A percentile compares a stretch with the other conserved stretches of the same genome.
phyloP scores from a whole-genome alignment of 768 basidiomycete species.

The Tricholoma flavovirens region DNA sequence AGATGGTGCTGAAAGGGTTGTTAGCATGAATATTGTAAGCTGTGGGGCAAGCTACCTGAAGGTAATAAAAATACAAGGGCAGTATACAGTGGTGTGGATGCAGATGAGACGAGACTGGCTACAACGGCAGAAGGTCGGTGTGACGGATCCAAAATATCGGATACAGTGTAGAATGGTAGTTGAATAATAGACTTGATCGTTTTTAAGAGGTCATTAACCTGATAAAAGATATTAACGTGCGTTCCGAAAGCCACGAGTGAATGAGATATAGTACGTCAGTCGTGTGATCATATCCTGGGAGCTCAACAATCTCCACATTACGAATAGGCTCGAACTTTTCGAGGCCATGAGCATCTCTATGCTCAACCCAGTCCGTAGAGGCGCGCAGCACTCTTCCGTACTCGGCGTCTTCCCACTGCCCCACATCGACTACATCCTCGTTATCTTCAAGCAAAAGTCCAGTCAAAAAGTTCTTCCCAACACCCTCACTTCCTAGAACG shows the following conservation, averaged over 20 bases:
- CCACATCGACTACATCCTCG: slow-evolving; percentile 61
- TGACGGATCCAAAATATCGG: slow-evolving; percentile 48
- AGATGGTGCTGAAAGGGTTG: slow-evolving; percentile 24
- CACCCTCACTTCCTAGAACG: slow-evolving; percentile 41
- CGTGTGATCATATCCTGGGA: slow-evolving; percentile 39
- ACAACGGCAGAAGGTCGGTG: slow-evolving; percentile 46
- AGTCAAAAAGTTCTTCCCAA: slow-evolving; percentile 41
- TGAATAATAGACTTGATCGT: slow-evolving; percentile 41
- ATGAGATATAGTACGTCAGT: slow-evolving; percentile 31
- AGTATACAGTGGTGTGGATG: slow-evolving; percentile 54
- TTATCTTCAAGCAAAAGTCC: slow-evolving; percentile 54
- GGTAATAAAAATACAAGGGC: slow-evolving; percentile 51
- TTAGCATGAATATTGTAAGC: slow-evolving; percentile 6
- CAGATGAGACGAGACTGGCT: slow-evolving; percentile 50
- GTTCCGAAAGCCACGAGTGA: background rate
- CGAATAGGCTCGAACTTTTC: slow-evolving; percentile 60
- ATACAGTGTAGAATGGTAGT: slow-evolving; percentile 47
- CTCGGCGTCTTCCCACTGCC: slow-evolving; percentile 47
- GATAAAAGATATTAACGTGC: slow-evolving; percentile 8
- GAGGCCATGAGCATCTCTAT: slow-evolving; percentile 55
- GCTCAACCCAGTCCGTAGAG: slow-evolving; percentile 71
- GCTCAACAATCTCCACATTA: slow-evolving; percentile 57
- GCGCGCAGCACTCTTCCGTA: slow-evolving; percentile 44
- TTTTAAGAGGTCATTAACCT: slow-evolving; percentile 29
- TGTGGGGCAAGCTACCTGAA: slow-evolving; percentile 32